A percentile compares a stretch with the other conserved stretches of the same genome.
phyloP scores from a whole-genome alignment of 306 rosid genomes.

The Senna siamea region DNA sequence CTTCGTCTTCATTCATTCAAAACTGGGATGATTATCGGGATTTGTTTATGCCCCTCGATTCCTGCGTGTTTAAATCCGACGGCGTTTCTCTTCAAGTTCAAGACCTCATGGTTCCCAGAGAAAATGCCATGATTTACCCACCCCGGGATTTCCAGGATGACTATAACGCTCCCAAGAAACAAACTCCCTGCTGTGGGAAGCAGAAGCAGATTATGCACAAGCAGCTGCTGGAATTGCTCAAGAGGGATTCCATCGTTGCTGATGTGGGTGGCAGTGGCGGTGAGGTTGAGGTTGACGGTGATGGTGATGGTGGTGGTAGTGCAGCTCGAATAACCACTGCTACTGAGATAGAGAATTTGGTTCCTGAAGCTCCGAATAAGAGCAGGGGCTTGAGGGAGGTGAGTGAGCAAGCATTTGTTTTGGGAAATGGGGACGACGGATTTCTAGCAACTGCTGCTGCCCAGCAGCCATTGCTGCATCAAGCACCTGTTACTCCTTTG shows the following conservation, averaged over 20 bases:
- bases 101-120: conserved; percentile 58
- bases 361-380: conserved; percentile 36
- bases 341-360: conserved; percentile 34
- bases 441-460: conserved; percentile 22
- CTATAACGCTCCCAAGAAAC: conserved; percentile 36
- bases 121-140: conserved; percentile 24
- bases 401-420: conserved; percentile 36
- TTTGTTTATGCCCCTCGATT: conserved; percentile 34
- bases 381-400: conserved; percentile 34
- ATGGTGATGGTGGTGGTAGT: conserved; percentile 13
- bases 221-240: conserved; percentile 66
- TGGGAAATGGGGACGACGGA: conserved; percentile 36
- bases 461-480: conserved; percentile 38
- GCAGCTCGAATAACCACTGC: neutral
- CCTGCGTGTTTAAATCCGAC: conserved; percentile 35
- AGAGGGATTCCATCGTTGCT: conserved; percentile 37
- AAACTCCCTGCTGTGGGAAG: conserved; percentile 47
- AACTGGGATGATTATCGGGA: conserved; percentile 30
- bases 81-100: conserved; percentile 44
- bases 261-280: conserved; percentile 22
- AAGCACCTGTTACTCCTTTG: conserved; percentile 40
- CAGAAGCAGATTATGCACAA: conserved; percentile 55
- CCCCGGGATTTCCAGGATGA: conserved; percentile 3
- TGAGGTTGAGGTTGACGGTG: conserved; percentile 10
- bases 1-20: conserved; percentile 20